Base-by-base conservation (phyloP, 192 early-diverging fungal species). In the Podila minutissima region DNA sequence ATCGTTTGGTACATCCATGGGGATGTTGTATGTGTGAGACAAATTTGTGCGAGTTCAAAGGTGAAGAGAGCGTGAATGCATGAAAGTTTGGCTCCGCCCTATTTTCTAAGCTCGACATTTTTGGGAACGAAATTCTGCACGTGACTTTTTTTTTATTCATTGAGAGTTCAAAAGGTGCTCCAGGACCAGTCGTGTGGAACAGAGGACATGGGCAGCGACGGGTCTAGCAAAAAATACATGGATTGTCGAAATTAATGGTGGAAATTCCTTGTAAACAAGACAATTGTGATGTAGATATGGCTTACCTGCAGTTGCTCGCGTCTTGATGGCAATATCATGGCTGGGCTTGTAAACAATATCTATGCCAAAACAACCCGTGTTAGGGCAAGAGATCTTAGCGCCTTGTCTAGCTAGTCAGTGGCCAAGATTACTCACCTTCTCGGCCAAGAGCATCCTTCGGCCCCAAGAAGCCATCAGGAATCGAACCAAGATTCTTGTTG, bases 141-240 rank as follows among this genome's bases (percentile, higher is more conserved):
- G 41, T 46, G 41, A 46, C 15, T 37, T 29, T 29, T 29, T 41
- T 46, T 46, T 46, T 46, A 46, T 41, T 41, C 12, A 12, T 4
- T 46, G 41, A 2, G 15, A 4, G 3, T 17, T 46, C 24, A 61
- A 31, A 61, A 61, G 0, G 59, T 61, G 19, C 59, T 61, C 59
- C 59, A 61, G 31, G 26, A 31, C 59, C 59, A 61, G 59, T 61
- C 59, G 29, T 61, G 59, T 5, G 59, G 59, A 1, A 61, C 59
- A 28, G 59, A 61, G 6, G 59, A 33, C 59, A 61, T 61, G 20
- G 59, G 59, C 59, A 31, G 13, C 31, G 20, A 32, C 2, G 26
- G 59, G 13, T 61, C 59, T 61, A 17, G 0, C 29, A 29, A 11
- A n/a, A 53, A 17, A 15, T 6, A 17, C 4, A 32, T 19, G 6